A percentile compares a stretch with the other conserved stretches of the same genome.
These are phyloP conservation scores for Babesia gibsoni DNA, from an alignment of 169 alveolate genomes.

Conservation along the genomic window DNA sequence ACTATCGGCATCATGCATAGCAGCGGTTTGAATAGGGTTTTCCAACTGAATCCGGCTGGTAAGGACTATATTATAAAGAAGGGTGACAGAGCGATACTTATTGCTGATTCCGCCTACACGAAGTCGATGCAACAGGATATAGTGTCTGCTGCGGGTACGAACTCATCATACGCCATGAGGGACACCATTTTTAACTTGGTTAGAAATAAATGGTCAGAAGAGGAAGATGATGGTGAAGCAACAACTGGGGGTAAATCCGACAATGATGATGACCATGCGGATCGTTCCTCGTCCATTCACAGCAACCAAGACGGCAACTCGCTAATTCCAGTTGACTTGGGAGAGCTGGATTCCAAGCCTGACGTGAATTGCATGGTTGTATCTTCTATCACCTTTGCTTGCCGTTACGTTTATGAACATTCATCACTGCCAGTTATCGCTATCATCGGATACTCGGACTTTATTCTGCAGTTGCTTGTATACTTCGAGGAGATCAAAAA, in stretches of 20 bases:
- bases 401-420: slow-evolving; percentile 11
- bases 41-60: slow-evolving; percentile 43
- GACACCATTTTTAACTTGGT: slow-evolving; percentile 15
- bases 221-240: neutral
- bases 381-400: slow-evolving; percentile 21
- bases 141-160: slow-evolving; percentile 3
- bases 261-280: neutral
- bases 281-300: neutral
- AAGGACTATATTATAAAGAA: slow-evolving; percentile 24
- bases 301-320: neutral
- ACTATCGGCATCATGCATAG: slow-evolving; percentile 37
- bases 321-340: neutral
- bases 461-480: slow-evolving; percentile 25
- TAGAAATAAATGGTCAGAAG: neutral
- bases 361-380: slow-evolving; percentile 34
- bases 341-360: neutral
- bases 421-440: slow-evolving; percentile 22
- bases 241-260: neutral
- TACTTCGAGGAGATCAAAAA: slow-evolving; percentile 27
- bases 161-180: slow-evolving; percentile 2
- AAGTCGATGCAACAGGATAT: neutral
- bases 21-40: neutral
- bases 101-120: slow-evolving; percentile 24
- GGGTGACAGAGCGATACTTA: slow-evolving; percentile 54
- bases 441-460: slow-evolving; percentile 50